phyloP scores from a whole-genome alignment of 1,284 basidiomycete species.

The Sporisorium exsertum region DNA sequence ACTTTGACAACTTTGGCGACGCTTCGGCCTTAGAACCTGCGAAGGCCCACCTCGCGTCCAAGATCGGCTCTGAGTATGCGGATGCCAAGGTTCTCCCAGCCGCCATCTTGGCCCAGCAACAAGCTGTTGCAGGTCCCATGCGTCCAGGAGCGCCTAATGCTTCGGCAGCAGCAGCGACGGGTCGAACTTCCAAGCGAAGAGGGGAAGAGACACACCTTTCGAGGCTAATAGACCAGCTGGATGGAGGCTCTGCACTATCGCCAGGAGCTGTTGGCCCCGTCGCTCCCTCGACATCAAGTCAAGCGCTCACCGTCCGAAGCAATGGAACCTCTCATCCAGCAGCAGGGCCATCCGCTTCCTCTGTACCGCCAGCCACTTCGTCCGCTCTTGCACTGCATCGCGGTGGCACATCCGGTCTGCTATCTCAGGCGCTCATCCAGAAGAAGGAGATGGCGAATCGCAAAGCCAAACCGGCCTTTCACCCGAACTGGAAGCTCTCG shows the following conservation, averaged over 20 bases:
- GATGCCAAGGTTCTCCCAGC: constrained; percentile 87
- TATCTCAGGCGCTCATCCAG: constrained; percentile 62
- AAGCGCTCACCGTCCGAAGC: constrained; percentile 34
- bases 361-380: constrained; percentile 20
- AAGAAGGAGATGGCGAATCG: constrained; percentile 72
- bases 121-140: constrained; percentile 77
- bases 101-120: constrained; percentile 83
- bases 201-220: constrained; percentile 30
- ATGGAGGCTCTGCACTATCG: constrained; percentile 21
- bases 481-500: constrained; percentile 91
- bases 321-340: constrained; percentile 12
- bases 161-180: constrained; percentile 9
- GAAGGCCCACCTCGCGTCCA: constrained; percentile 74
- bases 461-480: constrained; percentile 92
- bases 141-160: constrained; percentile 29
- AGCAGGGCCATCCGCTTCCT: constrained; percentile 20
- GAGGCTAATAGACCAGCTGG: constrained; percentile 42
- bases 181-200: constrained; percentile 17
- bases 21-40: constrained; percentile 22
- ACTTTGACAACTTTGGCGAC: constrained; percentile 48
- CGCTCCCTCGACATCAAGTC: constrained; percentile 30
- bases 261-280: constrained; percentile 16
- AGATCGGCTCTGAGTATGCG: constrained; percentile 84
- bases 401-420: constrained; percentile 41
- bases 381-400: constrained; percentile 38